Percentiles rank a stretch among this genome's conserved stretches.
phyloP scores from a whole-genome alignment of 129 eudicot species.

The Dittrichia graveolens region DNA sequence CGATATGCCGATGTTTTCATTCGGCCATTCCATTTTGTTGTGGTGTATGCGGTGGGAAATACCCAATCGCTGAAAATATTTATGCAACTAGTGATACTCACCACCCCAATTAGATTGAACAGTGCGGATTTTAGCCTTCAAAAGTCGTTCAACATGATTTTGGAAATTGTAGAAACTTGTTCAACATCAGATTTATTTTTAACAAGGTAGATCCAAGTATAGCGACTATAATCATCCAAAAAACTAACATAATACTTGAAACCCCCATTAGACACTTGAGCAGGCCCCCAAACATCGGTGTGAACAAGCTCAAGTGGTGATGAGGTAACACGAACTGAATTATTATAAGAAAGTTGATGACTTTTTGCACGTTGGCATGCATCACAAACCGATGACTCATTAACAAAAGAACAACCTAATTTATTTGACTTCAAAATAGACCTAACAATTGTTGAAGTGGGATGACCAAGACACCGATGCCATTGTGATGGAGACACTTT shows the following conservation, averaged over 20 bases:
- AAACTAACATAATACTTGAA: conserved; percentile 6
- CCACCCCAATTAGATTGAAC: too few species aligned
- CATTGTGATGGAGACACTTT: too few species aligned
- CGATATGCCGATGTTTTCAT: too few species aligned
- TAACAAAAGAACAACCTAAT: neutral
- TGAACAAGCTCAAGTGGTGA: too few species aligned
- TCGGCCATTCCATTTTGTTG: too few species aligned
- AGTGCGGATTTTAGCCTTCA: too few species aligned
- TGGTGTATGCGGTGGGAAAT: too few species aligned
- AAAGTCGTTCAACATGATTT: too few species aligned
- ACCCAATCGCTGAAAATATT: too few species aligned
- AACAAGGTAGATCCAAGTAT: neutral
- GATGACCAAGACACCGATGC: too few species aligned
- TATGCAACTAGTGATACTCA: too few species aligned
- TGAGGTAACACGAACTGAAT: neutral
- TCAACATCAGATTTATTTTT: neutral
- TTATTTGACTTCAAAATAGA: neutral
- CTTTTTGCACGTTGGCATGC: neutral
- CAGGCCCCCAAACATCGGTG: too few species aligned
- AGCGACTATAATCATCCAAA: neutral
- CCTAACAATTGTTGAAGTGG: neutral
- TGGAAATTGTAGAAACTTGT: neutral
- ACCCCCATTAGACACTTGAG: neutral
- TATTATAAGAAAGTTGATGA: neutral
- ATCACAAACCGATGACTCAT: neutral